A percentile compares a stretch with the other conserved stretches of the same genome.
Evolutionary conservation across 2,329 filamentous ascomycete species (phyloP).

Genomic region (Fusarium agapanthi): DNA sequence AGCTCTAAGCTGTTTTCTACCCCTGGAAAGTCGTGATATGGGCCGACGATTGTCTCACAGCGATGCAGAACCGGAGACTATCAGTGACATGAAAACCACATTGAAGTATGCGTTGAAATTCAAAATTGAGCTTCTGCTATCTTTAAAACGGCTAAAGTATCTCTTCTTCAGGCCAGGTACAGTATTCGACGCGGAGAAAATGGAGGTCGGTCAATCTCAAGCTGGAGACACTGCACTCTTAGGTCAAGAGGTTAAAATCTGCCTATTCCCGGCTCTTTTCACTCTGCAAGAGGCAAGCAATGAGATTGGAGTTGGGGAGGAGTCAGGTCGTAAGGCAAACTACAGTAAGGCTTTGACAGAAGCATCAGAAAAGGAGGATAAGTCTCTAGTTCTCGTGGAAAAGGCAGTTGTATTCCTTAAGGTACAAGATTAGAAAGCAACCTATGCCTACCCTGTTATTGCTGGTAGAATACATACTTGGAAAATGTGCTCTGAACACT

Average conservation of each 20-base stretch:
- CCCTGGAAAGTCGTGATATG: accelerated
- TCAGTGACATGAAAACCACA: accelerated
- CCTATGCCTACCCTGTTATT: accelerated
- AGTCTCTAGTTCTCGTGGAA: neutral
- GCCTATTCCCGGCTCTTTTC: accelerated
- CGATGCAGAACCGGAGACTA: accelerated
- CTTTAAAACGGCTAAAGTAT: accelerated
- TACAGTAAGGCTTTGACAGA: neutral
- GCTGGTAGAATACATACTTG: neutral
- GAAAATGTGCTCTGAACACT: too few species aligned
- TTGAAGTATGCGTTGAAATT: accelerated
- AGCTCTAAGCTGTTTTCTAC: neutral
- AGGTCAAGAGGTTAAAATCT: neutral
- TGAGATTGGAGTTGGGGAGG: accelerated
- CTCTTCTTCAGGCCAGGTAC: accelerated
- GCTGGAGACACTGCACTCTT: neutral
- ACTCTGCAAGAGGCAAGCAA: accelerated
- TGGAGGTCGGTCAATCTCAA: neutral
- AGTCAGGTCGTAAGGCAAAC: accelerated
- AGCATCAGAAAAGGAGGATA: accelerated
- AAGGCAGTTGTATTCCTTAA: neutral
- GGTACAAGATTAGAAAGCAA: accelerated
- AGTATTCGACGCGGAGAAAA: accelerated
- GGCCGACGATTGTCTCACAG: accelerated
- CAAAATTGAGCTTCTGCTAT: neutral